These are phyloP conservation scores for Saccharum spontaneum DNA, from an alignment of 176 grass and related monocot genomes.

Conservation along the genomic window DNA sequence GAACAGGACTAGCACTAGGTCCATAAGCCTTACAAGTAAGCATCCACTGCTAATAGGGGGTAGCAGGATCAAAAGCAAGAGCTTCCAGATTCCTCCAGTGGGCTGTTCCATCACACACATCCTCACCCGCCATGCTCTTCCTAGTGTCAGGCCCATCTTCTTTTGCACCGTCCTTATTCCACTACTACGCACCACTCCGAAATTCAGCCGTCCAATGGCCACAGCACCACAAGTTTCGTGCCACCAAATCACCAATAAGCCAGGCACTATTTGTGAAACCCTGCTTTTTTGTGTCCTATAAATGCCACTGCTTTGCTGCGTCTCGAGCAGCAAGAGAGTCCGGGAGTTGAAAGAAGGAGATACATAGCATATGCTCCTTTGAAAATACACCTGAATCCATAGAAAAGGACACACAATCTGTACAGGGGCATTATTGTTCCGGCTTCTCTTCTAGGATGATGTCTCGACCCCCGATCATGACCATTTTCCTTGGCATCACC, in stretches of 20 bases:
- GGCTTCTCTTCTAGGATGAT: conserved; percentile 12
- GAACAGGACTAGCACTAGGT: conserved; percentile 30
- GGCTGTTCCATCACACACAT: neutral
- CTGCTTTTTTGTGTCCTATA: conserved; percentile 16
- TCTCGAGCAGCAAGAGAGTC: neutral
- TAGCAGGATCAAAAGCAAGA: conserved; percentile 27
- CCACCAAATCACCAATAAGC: neutral
- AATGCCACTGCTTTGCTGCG: neutral
- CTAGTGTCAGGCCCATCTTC: neutral
- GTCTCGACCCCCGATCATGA: neutral
- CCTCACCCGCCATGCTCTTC: neutral
- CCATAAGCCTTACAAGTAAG: neutral
- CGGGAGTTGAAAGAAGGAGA: neutral
- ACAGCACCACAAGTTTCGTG: conserved; percentile 30
- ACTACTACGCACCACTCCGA: neutral
- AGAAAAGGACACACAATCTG: neutral
- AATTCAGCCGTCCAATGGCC: conserved; percentile 32
- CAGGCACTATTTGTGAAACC: neutral
- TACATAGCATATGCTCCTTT: neutral
- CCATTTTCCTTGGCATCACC: conserved; percentile 6
- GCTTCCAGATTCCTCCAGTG: conserved; percentile 5
- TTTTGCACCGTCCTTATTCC: conserved; percentile 2
- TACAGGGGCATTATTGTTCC: neutral
- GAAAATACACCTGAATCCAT: neutral
- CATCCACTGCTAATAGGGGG: conserved; percentile 3